Evolutionary conservation across 805 yeast genomes (phyloP).

Genomic region (Lipomyces anomalus): DNA sequence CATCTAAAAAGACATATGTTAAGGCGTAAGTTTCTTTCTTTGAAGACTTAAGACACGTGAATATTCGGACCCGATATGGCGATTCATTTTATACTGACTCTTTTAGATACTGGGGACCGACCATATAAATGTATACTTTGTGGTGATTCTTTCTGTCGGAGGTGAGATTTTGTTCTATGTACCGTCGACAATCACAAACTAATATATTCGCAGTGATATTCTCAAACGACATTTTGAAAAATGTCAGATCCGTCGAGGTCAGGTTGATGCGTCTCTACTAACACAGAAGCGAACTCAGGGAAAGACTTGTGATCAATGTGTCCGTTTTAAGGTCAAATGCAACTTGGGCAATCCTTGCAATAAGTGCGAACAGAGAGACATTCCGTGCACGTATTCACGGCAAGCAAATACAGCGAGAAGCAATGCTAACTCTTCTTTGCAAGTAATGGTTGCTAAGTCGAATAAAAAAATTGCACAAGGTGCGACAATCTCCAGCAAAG

Average conservation of each 20-base stretch:
- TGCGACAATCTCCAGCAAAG: background rate
- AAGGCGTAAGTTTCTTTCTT: conserved; percentile 38
- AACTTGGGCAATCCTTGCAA: background rate
- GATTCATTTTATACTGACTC: background rate
- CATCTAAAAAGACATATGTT: conserved; percentile 78
- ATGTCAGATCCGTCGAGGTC: conserved; percentile 23
- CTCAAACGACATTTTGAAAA: conserved; percentile 56
- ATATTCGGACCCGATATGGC: background rate
- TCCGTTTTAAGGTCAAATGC: background rate
- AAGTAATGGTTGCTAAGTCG: background rate
- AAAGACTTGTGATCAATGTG: background rate
- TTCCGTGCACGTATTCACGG: background rate
- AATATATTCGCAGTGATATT: conserved; percentile 60
- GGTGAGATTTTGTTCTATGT: background rate
- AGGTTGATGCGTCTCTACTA: background rate
- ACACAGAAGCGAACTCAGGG: background rate
- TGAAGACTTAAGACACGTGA: background rate
- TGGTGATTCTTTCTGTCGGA: conserved; percentile 47
- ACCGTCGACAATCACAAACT: background rate
- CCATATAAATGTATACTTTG: conserved; percentile 77
- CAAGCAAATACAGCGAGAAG: background rate
- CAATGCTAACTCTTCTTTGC: background rate
- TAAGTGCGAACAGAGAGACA: background rate
- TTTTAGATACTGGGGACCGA: conserved; percentile 63
- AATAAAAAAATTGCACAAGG: background rate